Evolutionary conservation across 768 basidiomycete species (phyloP).

Genomic region (Boletus bicolor): DNA sequence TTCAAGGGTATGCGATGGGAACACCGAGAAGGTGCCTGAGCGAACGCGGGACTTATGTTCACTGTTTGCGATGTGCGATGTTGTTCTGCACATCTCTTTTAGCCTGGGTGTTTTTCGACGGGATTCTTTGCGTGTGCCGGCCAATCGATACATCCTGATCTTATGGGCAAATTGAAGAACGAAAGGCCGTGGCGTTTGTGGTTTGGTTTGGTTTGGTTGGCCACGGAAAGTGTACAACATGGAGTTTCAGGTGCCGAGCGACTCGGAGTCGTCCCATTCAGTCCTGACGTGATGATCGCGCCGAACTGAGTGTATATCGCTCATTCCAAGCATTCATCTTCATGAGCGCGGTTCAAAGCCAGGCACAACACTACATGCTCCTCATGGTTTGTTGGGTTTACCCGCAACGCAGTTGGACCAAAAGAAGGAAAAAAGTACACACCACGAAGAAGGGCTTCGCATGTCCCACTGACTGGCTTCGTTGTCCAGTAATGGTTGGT

Average conservation of each 20-base stretch:
- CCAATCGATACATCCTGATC: background rate
- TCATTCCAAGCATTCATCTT: background rate
- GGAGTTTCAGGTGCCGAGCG: no score
- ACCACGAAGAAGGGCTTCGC: background rate
- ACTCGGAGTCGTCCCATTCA: background rate
- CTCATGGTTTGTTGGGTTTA: background rate
- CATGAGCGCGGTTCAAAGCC: background rate
- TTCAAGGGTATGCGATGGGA: background rate
- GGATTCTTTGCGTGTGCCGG: background rate
- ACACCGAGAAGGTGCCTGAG: background rate
- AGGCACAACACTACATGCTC: no score
- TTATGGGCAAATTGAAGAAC: background rate
- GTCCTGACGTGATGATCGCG: background rate
- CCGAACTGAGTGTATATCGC: background rate
- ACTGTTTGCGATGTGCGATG: background rate
- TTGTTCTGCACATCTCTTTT: background rate
- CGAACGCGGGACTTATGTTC: background rate
- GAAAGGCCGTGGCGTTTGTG: background rate
- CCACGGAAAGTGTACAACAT: background rate
- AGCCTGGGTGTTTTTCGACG: background rate
- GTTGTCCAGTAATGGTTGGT: background rate
- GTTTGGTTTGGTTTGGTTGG: background rate
- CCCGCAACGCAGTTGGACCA: background rate
- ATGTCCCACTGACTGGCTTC: background rate
- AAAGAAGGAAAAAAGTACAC: background rate